phyloP scores from a whole-genome alignment of 2,329 filamentous ascomycete genomes.

The Cercospora sp. region DNA sequence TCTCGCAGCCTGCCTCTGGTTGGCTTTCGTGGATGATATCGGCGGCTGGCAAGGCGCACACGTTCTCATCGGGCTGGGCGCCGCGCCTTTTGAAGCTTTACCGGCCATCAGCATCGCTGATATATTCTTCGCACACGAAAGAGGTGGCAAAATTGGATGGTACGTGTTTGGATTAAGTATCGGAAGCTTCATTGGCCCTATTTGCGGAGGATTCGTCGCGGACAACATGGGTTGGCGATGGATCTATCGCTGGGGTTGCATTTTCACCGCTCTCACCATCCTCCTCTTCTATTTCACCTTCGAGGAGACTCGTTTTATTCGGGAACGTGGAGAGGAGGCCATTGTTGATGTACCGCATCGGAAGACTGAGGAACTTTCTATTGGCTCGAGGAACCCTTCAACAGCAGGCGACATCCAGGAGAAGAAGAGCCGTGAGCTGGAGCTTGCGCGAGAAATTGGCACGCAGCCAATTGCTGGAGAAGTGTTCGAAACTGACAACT shows the following conservation, averaged over 20 bases:
- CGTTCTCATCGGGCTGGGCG: slow-evolving; percentile 30
- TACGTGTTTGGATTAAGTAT: slow-evolving; percentile 34
- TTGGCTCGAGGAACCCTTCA: background rate
- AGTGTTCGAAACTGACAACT: background rate
- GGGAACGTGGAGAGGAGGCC: slow-evolving; percentile 18
- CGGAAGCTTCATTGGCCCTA: slow-evolving; percentile 38
- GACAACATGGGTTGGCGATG: slow-evolving; percentile 53
- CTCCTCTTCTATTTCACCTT: slow-evolving; percentile 59
- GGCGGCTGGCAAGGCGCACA: background rate
- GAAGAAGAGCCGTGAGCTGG: background rate
- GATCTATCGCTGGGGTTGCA: slow-evolving; percentile 55
- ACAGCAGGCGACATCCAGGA: background rate
- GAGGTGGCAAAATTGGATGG: slow-evolving; percentile 35
- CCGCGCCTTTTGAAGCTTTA: slow-evolving; percentile 31
- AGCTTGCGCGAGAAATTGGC: background rate
- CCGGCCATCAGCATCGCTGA: slow-evolving; percentile 38
- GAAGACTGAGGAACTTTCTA: background rate
- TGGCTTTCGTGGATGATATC: background rate
- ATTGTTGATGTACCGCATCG: background rate
- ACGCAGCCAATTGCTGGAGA: background rate
- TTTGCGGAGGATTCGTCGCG: slow-evolving; percentile 54
- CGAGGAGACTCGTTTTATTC: slow-evolving; percentile 59
- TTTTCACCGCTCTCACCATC: slow-evolving; percentile 52
- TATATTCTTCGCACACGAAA: slow-evolving; percentile 36
- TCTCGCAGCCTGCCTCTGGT: background rate